Evolutionary conservation across 1,139 yeast species (phyloP), one percentile per base, ranked within the genome.

Genomic region (Zhuliangozyma blackwelliae): DNA sequence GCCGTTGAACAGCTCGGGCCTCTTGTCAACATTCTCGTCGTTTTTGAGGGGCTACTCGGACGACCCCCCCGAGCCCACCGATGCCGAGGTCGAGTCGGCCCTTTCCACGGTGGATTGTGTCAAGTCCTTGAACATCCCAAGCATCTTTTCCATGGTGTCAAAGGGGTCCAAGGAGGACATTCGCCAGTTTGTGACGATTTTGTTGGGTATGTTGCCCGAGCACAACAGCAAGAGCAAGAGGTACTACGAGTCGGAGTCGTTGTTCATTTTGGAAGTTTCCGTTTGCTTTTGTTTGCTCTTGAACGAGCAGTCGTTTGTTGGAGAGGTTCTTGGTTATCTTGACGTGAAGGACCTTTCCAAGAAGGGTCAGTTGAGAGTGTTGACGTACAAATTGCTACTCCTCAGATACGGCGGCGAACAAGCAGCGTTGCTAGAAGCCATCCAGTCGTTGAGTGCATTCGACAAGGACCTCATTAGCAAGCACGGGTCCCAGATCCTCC

Each of bases 41-140:
- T 90, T 89, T 52, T 73, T 94, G 58, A 86, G 94, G 47, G 94
- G 97, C 11, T 79, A 83, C 42, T 71, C 84, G 0, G 97, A 89
- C 49, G 95, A 86, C 29, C 82, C 87, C 2, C 83, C 86, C 7
- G 97, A 90, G 55, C 98, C 98, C 4, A 77, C 94, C 1, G 95
- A 85, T 40, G 95, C 85, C 49, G 97, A 90, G 51, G 82, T 94
- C 34, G 96, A 89, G 44, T 76, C 88, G 2, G 85, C 97, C 0
- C 60, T 84, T 20, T 82, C 89, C 5, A 83, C 96, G 0, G 64
- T 84, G 39, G 96, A 90, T 48, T 90, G 97, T 54, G 71, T 89
- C 37, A 77, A 76, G 39, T 77, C 89, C 1, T 76, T 90, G 43
- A 75, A 75, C 33, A 62, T 88, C 9, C 62, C 75, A 1, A 61